phyloP scores from a whole-genome alignment of 768 basidiomycete genomes.

The Lactarius pseudohatsudake region DNA sequence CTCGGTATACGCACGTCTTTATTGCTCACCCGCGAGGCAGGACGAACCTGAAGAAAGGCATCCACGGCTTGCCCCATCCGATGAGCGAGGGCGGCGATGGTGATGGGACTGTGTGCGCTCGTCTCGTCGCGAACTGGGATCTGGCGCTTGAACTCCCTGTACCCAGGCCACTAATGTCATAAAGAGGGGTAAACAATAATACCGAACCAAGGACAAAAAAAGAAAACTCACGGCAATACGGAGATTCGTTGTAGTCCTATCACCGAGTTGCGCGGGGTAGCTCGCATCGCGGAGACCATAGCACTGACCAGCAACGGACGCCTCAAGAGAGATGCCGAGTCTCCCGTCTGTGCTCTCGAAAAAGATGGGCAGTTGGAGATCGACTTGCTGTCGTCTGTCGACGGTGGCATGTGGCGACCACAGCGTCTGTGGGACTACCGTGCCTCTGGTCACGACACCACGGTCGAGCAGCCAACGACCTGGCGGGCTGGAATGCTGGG shows the following conservation, averaged over 20 bases:
- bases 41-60: neutral
- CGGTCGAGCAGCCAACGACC: neutral
- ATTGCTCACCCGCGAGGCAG: neutral
- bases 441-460: neutral
- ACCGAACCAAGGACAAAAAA: neutral
- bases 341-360: neutral
- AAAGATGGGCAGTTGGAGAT: neutral
- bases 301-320: neutral
- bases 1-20: neutral
- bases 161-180: conserved; percentile 1
- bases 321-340: neutral
- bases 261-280: neutral
- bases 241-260: neutral
- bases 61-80: neutral
- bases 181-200: neutral
- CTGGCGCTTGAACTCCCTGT: conserved; percentile 4
- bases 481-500: neutral
- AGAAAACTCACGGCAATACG: neutral
- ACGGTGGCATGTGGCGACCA: neutral
- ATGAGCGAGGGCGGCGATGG: neutral
- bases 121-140: conserved; percentile 3
- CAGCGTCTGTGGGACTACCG: neutral
- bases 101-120: conserved; percentile 5
- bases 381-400: neutral
- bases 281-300: neutral